These are phyloP conservation scores for Pestalotiopsis sp. DNA, from an alignment of 2,329 filamentous ascomycete genomes.

Conservation along the genomic window DNA sequence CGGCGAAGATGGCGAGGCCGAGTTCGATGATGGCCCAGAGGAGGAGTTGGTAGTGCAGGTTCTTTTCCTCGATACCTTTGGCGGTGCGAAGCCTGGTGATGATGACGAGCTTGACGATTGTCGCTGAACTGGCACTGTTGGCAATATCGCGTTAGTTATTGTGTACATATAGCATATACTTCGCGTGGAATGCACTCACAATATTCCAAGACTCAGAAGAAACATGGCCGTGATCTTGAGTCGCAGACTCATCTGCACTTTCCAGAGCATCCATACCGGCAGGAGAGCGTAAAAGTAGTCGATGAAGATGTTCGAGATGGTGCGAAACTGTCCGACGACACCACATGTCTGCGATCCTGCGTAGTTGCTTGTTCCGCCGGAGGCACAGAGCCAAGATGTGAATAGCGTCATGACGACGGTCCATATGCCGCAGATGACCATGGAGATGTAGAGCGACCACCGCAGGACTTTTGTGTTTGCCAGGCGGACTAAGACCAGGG, in stretches of 20 bases:
- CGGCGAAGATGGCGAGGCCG: slow-evolving; percentile 32
- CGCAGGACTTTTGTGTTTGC: slow-evolving; percentile 25
- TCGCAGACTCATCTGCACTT: slow-evolving; percentile 27
- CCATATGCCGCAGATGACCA: slow-evolving; percentile 30
- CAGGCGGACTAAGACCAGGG: slow-evolving; percentile 35
- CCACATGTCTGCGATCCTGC: slow-evolving; percentile 30
- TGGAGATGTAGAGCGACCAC: slow-evolving; percentile 26
- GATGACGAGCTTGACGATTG: slow-evolving; percentile 36
- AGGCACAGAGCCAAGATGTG: slow-evolving; percentile 32
- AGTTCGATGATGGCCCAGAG: slow-evolving; percentile 36
- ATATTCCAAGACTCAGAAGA: slow-evolving; percentile 32
- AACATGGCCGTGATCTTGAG: slow-evolving; percentile 32
- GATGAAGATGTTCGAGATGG: slow-evolving; percentile 36
- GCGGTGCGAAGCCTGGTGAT: slow-evolving; percentile 28
- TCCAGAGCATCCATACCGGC: slow-evolving; percentile 31
- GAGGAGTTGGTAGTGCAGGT: slow-evolving; percentile 32
- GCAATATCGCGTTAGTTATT: background rate
- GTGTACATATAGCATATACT: too few species aligned
- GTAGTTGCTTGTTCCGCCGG: slow-evolving; percentile 30
- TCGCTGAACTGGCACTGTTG: slow-evolving; percentile 33
- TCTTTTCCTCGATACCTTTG: slow-evolving; percentile 21
- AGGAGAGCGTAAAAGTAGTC: slow-evolving; percentile 37
- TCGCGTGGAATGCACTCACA: too few species aligned
- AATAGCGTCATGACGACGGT: slow-evolving; percentile 35
- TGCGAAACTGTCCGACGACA: slow-evolving; percentile 33